phyloP scores from a whole-genome alignment of 2,329 filamentous ascomycete genomes.

The Lasiodiplodia sp. region DNA sequence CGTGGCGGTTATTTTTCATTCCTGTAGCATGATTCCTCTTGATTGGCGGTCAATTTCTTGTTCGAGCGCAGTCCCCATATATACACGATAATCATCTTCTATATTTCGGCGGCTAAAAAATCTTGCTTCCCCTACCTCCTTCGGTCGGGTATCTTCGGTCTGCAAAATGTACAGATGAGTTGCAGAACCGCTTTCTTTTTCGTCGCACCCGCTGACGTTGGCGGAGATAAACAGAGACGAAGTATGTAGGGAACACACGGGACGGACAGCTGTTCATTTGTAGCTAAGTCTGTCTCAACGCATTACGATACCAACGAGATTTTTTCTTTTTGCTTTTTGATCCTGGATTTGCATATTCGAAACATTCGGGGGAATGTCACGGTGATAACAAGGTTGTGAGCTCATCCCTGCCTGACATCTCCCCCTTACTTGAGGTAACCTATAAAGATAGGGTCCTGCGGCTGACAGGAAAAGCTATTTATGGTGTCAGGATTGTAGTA shows the following conservation, averaged over 20 bases:
- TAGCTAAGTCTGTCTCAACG: neutral
- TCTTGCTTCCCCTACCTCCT: neutral
- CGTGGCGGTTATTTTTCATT: neutral
- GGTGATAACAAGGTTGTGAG: neutral
- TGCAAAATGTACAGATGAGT: conserved; percentile 3
- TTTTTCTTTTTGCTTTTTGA: neutral
- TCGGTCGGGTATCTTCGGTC: neutral
- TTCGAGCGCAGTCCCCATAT: neutral
- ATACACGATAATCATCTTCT: neutral
- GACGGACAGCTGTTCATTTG: neutral
- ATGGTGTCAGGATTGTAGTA: neutral
- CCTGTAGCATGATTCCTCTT: neutral
- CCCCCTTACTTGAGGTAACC: neutral
- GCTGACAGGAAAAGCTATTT: neutral
- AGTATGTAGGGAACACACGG: neutral
- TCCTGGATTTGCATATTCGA: neutral
- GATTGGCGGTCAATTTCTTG: neutral
- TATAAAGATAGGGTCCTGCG: neutral
- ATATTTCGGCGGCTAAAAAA: conserved; percentile 3
- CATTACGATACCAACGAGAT: conserved; percentile 1
- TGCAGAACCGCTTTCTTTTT: neutral
- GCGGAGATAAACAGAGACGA: neutral
- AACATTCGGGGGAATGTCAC: neutral
- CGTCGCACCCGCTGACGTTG: neutral
- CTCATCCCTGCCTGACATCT: neutral